phyloP scores from a whole-genome alignment of 371 early-diverging fungal genomes.

The Lichtheimia ornata region DNA sequence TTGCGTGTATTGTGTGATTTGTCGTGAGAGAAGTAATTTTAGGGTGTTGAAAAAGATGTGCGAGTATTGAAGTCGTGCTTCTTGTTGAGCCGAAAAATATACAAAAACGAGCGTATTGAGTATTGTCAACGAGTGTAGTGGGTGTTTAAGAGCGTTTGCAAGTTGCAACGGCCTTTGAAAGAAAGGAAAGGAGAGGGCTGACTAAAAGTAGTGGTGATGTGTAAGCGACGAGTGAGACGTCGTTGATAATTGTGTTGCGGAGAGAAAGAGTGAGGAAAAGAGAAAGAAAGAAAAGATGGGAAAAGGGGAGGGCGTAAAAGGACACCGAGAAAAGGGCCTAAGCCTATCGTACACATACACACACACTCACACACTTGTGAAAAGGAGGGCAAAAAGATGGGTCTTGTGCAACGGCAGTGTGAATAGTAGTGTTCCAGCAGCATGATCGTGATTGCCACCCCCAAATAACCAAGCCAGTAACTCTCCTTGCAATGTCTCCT shows the following conservation, averaged over 20 bases:
- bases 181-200: slow-evolving; percentile 17
- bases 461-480: not conserved
- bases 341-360: no score
- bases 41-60: not conserved
- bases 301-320: slow-evolving; percentile 1
- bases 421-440: no score
- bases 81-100: no score
- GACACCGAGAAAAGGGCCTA: no score
- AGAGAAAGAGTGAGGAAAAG: slow-evolving; percentile 3
- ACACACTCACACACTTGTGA: no score
- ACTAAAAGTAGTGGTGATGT: slow-evolving; percentile 4
- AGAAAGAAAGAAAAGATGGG: slow-evolving; percentile 3
- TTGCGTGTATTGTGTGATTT: not conserved
- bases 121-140: slow-evolving; percentile 12
- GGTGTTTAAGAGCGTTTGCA: not conserved
- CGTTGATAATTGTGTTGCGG: not conserved
- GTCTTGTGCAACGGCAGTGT: no score
- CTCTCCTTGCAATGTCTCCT: not conserved
- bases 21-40: slow-evolving; percentile 1
- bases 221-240: slow-evolving; percentile 8
- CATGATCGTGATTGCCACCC: no score
- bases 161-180: slow-evolving; percentile 2
- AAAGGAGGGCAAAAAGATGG: no score
- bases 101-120: not conserved
- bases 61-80: no score